A percentile compares a stretch with the other conserved stretches of the same genome.
These are phyloP conservation scores for Cronartium quercuum DNA, from an alignment of 1,284 basidiomycete genomes.

Conservation along the genomic window DNA sequence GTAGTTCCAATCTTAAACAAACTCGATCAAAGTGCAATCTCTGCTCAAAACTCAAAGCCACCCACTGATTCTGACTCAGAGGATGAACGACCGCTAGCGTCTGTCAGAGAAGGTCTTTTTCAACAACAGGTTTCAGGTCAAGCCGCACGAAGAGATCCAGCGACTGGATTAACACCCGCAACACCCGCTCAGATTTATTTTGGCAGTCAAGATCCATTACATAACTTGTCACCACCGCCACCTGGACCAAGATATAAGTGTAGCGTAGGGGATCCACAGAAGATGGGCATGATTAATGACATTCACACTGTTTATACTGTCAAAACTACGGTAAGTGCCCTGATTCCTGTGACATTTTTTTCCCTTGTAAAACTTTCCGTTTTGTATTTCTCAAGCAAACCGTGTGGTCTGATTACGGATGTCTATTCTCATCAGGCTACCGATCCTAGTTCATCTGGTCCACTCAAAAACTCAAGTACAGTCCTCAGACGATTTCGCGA, in stretches of 20 bases:
- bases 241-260: constrained; percentile 58
- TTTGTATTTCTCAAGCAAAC: background rate
- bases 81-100: constrained; percentile 31
- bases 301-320: constrained; percentile 93
- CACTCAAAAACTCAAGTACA: constrained; percentile 49
- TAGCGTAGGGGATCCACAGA: constrained; percentile 83
- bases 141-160: background rate
- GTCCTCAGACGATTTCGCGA: constrained; percentile 92
- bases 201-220: background rate
- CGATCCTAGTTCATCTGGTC: constrained; percentile 39
- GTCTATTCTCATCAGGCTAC: constrained; percentile 38
- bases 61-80: constrained; percentile 24
- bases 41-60: background rate
- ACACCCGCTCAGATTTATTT: background rate
- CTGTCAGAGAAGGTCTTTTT: constrained; percentile 28
- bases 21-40: background rate
- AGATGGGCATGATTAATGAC: constrained; percentile 82
- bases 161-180: background rate
- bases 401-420: background rate
- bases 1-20: background rate
- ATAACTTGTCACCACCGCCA: background rate
- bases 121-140: background rate
- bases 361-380: background rate
- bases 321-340: constrained; percentile 62
- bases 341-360: background rate